These are phyloP conservation scores for Volutella citrinella DNA, from an alignment of 2,329 filamentous ascomycete species.

Conservation along the genomic window DNA sequence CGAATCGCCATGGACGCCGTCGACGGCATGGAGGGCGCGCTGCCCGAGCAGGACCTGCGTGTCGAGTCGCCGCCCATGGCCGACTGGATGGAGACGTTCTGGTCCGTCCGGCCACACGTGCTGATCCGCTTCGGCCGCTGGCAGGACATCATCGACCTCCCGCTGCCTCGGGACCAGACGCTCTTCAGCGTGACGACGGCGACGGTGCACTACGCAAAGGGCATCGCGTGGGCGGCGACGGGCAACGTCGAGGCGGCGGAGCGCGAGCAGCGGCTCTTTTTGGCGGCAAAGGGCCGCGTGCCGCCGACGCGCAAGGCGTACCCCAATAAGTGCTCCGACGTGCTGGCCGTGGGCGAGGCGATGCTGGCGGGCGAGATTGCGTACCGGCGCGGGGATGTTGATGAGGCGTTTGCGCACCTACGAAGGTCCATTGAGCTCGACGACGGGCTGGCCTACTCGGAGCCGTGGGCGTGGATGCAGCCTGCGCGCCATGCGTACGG, in stretches of 20 bases:
- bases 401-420: slow-evolving; percentile 55
- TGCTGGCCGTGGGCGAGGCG: slow-evolving; percentile 55
- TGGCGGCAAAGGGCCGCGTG: slow-evolving; percentile 46
- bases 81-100: slow-evolving; percentile 69
- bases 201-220: slow-evolving; percentile 65
- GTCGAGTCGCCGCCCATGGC: slow-evolving; percentile 65
- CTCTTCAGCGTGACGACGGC: slow-evolving; percentile 67
- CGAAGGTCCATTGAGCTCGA: slow-evolving; percentile 53
- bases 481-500: slow-evolving; percentile 66
- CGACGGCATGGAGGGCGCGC: slow-evolving; percentile 51
- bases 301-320: slow-evolving; percentile 59
- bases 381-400: slow-evolving; percentile 59
- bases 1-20: slow-evolving; percentile 58
- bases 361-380: slow-evolving; percentile 73
- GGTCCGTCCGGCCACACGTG: slow-evolving; percentile 63
- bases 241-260: slow-evolving; percentile 51
- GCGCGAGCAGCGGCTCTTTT: slow-evolving; percentile 47
- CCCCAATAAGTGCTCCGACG: slow-evolving; percentile 63
- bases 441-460: slow-evolving; percentile 62
- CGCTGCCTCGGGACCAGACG: slow-evolving; percentile 51
- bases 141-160: slow-evolving; percentile 58
- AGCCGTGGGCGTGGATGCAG: slow-evolving; percentile 77
- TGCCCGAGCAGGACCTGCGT: slow-evolving; percentile 50
- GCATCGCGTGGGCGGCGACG: slow-evolving; percentile 60
- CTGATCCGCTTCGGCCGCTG: slow-evolving; percentile 69